Evolutionary conservation across 1,139 yeast species (phyloP).

Genomic region (Petasospora rhodanensis): DNA sequence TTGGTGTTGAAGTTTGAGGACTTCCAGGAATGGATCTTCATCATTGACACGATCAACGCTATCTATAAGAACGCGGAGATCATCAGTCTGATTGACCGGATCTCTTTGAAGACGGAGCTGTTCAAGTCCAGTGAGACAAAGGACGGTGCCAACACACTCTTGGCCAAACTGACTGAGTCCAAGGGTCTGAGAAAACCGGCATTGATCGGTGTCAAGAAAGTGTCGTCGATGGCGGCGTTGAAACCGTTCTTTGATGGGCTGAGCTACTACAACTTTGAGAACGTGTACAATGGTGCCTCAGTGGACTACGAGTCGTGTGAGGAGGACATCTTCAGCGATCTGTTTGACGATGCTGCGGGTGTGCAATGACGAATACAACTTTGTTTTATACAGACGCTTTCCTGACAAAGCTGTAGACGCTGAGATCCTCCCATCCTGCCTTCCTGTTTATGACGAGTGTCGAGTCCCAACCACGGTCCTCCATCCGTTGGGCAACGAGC

Average conservation of each 20-base stretch:
- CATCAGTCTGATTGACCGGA: constrained; percentile 35
- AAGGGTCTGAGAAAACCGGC: constrained; percentile 38
- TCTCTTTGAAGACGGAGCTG: constrained; percentile 26
- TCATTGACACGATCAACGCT: constrained; percentile 67
- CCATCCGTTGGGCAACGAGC: constrained; percentile 47
- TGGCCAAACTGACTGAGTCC: constrained; percentile 11
- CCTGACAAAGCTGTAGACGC: constrained; percentile 63
- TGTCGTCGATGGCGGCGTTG: constrained; percentile 47
- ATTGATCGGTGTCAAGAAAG: constrained; percentile 39
- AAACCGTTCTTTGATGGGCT: constrained; percentile 67
- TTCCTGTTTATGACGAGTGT: constrained; percentile 54
- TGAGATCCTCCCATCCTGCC: constrained; percentile 96
- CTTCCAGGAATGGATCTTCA: constrained; percentile 84
- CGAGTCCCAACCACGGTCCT: constrained; percentile 49
- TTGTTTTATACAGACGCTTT: too few species aligned
- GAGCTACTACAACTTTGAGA: constrained; percentile 70
- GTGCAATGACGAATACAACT: too few species aligned
- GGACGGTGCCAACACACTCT: too few species aligned
- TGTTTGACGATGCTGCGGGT: constrained; percentile 33
- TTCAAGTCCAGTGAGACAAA: too few species aligned
- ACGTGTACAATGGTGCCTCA: constrained; percentile 52
- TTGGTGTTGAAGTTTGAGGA: constrained; percentile 69
- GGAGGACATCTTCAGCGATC: constrained; percentile 52
- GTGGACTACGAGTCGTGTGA: constrained; percentile 48
- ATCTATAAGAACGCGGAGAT: constrained; percentile 36